These are phyloP conservation scores for Fagopyrum esculentum DNA, from an alignment of 148 eudicot species.

Conservation along the genomic window DNA sequence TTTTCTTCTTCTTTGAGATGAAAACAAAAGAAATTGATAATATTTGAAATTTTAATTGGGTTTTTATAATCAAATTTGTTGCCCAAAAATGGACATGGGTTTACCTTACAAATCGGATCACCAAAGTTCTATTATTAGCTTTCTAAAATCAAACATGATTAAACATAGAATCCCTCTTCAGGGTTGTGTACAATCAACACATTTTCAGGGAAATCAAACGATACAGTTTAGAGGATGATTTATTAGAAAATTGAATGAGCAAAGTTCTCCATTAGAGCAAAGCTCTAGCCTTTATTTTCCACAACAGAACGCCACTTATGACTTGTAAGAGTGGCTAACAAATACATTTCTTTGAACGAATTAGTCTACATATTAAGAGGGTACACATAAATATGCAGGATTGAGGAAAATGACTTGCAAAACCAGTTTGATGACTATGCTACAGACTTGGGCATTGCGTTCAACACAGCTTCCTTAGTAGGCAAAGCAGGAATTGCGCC, in stretches of 20 bases:
- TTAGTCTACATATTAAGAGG: neutral
- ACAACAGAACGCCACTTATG: neutral
- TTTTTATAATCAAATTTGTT: neutral
- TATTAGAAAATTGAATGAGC: neutral
- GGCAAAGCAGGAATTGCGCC: constrained; percentile 99
- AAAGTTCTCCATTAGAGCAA: neutral
- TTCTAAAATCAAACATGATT: neutral
- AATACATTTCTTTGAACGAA: neutral
- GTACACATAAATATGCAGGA: neutral
- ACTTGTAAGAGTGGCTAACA: neutral
- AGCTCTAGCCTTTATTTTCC: neutral
- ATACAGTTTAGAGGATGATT: neutral
- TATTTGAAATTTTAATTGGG: neutral
- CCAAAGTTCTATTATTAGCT: constrained; percentile 3
- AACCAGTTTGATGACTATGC: constrained; percentile 28
- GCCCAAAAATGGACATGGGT: constrained; percentile 11
- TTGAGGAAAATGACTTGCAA: neutral
- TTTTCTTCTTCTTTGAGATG: neutral
- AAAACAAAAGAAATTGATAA: neutral
- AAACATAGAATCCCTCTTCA: neutral
- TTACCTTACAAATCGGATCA: constrained; percentile 25
- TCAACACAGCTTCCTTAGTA: constrained; percentile 51
- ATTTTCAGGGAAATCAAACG: too few species aligned
- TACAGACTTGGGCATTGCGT: constrained; percentile 53
- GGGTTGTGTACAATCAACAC: too few species aligned